phyloP scores from a whole-genome alignment of 306 rosid genomes.

The Prunus fruticosa region DNA sequence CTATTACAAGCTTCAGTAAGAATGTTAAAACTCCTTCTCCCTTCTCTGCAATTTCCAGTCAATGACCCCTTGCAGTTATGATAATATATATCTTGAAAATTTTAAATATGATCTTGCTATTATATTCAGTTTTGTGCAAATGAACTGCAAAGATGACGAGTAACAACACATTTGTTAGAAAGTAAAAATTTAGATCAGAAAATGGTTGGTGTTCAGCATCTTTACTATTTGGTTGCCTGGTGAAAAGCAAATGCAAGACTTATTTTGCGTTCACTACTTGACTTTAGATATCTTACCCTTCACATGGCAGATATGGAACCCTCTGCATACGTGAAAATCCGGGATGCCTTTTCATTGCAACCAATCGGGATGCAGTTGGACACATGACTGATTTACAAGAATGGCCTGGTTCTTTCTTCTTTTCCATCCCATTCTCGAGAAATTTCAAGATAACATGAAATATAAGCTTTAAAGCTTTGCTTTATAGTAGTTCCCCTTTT shows the following conservation, averaged over 20 bases:
- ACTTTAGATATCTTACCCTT: slow-evolving; percentile 11
- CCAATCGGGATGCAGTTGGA: slow-evolving; percentile 86
- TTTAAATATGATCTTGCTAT: neutral
- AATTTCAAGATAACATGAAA: slow-evolving; percentile 1
- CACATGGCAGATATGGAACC: slow-evolving; percentile 71
- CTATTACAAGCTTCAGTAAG: slow-evolving; percentile 98
- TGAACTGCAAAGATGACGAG: neutral
- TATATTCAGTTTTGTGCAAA: neutral
- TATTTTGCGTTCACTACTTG: neutral
- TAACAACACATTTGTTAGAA: neutral
- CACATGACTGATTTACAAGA: slow-evolving; percentile 83
- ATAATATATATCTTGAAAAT: neutral
- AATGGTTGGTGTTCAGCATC: neutral
- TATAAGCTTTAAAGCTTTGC: slow-evolving; percentile 14
- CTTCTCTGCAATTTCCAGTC: neutral
- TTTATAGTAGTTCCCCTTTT: neutral
- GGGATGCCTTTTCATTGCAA: slow-evolving; percentile 95
- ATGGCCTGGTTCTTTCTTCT: slow-evolving; percentile 66
- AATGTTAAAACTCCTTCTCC: slow-evolving; percentile 10
- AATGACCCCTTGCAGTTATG: neutral
- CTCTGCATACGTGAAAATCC: slow-evolving; percentile 95
- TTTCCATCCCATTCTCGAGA: slow-evolving; percentile 16
- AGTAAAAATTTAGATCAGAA: neutral
- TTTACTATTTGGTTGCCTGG: neutral
- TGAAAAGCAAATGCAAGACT: neutral